Conservation (phyloP, 2,329 filamentous ascomycete genomes). For the Paraphaeosphaeria minitans region DNA sequence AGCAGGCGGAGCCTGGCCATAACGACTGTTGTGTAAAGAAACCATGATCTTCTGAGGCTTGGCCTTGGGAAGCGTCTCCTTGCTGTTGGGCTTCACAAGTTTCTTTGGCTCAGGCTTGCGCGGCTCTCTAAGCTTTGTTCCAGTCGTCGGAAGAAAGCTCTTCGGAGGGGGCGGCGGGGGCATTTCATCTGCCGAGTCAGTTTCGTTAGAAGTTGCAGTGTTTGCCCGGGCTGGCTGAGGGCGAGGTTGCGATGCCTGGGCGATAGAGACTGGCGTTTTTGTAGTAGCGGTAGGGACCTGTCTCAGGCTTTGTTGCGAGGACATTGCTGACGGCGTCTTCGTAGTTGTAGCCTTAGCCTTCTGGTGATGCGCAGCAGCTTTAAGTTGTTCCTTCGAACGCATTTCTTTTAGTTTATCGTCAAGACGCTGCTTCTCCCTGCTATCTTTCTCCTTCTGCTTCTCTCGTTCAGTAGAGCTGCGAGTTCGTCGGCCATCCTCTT, state of each 20-base stretch:
- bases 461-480: slow-evolving; percentile 66
- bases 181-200: slow-evolving; percentile 57
- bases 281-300: slow-evolving; percentile 27
- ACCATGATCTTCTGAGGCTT: slow-evolving; percentile 67
- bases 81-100: slow-evolving; percentile 62
- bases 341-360: slow-evolving; percentile 40
- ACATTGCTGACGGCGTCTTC: slow-evolving; percentile 58
- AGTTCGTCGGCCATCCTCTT: slow-evolving; percentile 54
- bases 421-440: slow-evolving; percentile 65
- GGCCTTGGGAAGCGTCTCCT: slow-evolving; percentile 62
- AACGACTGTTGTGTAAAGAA: slow-evolving; percentile 66
- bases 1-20: slow-evolving; percentile 39
- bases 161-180: slow-evolving; percentile 66
- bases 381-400: slow-evolving; percentile 72
- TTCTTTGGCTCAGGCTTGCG: slow-evolving; percentile 36
- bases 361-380: slow-evolving; percentile 57
- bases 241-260: slow-evolving; percentile 38
- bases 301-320: slow-evolving; percentile 40
- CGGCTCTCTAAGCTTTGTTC: slow-evolving; percentile 63
- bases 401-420: slow-evolving; percentile 70
- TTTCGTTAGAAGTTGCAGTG: slow-evolving; percentile 40
- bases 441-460: slow-evolving; percentile 61
- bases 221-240: slow-evolving; percentile 34
- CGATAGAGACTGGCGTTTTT: slow-evolving; percentile 56
- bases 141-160: slow-evolving; percentile 53